Evolutionary conservation across 2,329 filamentous ascomycete genomes (phyloP).

Genomic region (Lecanicillium sp.): DNA sequence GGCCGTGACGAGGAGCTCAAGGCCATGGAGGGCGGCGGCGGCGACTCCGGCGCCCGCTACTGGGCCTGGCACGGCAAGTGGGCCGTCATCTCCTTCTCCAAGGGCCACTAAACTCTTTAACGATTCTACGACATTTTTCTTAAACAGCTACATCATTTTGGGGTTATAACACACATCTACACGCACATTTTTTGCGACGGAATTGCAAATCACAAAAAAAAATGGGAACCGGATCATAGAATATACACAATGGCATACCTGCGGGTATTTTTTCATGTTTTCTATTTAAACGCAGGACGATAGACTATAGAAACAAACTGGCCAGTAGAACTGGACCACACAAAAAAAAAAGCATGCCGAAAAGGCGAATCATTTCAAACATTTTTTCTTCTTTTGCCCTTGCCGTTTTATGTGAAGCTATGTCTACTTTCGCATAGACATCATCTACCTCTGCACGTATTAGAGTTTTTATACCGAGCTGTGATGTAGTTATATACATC

Average conservation of each 20-base stretch:
- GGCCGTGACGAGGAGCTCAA: conserved; percentile 80
- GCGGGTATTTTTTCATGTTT: conserved; percentile 1
- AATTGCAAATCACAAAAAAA: not conserved
- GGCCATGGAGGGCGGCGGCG: conserved; percentile 61
- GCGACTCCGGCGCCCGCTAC: conserved; percentile 63
- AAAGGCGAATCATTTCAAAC: no score
- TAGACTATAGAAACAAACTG: conserved; percentile 14
- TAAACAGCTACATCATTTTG: not conserved
- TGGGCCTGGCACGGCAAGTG: conserved; percentile 98
- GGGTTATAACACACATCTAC: no score
- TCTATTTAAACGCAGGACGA: conserved; percentile 12
- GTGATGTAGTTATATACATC: no score
- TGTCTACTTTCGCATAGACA: no score
- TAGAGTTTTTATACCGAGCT: no score
- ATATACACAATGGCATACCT: not conserved
- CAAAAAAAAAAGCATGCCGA: no score
- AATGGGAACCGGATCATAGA: not conserved
- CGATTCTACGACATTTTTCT: not conserved
- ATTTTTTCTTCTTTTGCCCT: not conserved
- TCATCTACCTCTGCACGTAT: no score
- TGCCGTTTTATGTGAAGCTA: no score
- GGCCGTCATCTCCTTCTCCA: conserved; percentile 67
- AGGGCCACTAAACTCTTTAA: conserved; percentile 23
- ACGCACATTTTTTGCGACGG: not conserved
- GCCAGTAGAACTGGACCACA: no score